phyloP scores from a whole-genome alignment of 176 grass and related monocot genomes.

The Triticum aestivum region IWGSC_CS_RefSeq_v2.1 NC_057794.1:497825389-497825888 shows the following conservation, averaged over 20 bases:
- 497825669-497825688: background rate
- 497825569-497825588: constrained; percentile 77
- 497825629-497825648: constrained; percentile 3
- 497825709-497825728: constrained; percentile 1
- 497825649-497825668: constrained; percentile 16
- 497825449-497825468: constrained; percentile 51
- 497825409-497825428: constrained; percentile 54
- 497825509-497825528: constrained; percentile 50
- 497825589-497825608: constrained; percentile 58
- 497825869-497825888: constrained; percentile 29
- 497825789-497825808: background rate
- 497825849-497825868: constrained; percentile 5
- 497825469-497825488: background rate
- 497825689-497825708: constrained; percentile 8
- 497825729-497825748: background rate
- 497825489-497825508: constrained; percentile 25
- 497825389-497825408: constrained; percentile 70
- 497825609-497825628: constrained; percentile 19
- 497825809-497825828: background rate
- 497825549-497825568: constrained; percentile 50
- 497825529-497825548: constrained; percentile 83
- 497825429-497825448: constrained; percentile 57
- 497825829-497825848: background rate
- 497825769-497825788: background rate
- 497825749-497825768: constrained; percentile 10